A percentile compares a stretch with the other conserved stretches of the same genome.
Conservation (phyloP, 352 stramenopile species). For the Globisporangium mamillatum region DNA sequence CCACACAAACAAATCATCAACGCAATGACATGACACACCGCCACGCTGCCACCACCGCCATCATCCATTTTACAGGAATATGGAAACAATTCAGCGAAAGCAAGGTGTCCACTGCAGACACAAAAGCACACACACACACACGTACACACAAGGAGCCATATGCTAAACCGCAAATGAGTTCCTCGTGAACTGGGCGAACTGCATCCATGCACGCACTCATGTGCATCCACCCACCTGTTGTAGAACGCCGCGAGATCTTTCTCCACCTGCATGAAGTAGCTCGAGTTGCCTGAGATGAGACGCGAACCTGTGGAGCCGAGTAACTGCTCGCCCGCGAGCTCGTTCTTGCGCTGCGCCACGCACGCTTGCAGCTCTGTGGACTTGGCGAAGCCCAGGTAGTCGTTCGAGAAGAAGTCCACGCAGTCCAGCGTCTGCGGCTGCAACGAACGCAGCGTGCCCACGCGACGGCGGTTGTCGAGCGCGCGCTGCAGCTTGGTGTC, state of each 20-base stretch:
- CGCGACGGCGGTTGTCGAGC: conserved; percentile 20
- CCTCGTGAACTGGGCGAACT: conserved; percentile 1
- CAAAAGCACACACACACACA: not conserved
- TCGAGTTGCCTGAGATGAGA: conserved; percentile 93
- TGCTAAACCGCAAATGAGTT: not conserved
- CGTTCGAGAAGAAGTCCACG: conserved; percentile 97
- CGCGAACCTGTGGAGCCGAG: conserved; percentile 87
- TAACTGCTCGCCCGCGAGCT: conserved; percentile 23
- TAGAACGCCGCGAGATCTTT: conserved; percentile 82
- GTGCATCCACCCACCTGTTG: conserved; percentile 37
- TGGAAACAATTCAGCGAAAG: conserved; percentile 6
- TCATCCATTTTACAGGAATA: conserved; percentile 1
- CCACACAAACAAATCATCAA: not conserved
- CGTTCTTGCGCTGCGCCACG: conserved; percentile 43
- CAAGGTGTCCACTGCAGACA: not conserved
- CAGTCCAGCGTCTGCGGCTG: conserved; percentile 26
- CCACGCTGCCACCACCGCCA: not conserved
- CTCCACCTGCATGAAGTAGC: conserved; percentile 89
- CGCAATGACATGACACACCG: not conserved
- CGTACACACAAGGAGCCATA: not conserved
- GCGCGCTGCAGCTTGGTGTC: conserved; percentile 21
- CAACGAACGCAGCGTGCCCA: conserved; percentile 59
- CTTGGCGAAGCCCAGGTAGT: conserved; percentile 95
- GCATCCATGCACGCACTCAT: not conserved
- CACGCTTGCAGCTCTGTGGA: conserved; percentile 49